Percentiles rank a stretch among this genome's conserved stretches.
Evolutionary conservation across 1,284 basidiomycete genomes (phyloP).

Genomic region (Anthracocystis panici-leucophaei): DNA sequence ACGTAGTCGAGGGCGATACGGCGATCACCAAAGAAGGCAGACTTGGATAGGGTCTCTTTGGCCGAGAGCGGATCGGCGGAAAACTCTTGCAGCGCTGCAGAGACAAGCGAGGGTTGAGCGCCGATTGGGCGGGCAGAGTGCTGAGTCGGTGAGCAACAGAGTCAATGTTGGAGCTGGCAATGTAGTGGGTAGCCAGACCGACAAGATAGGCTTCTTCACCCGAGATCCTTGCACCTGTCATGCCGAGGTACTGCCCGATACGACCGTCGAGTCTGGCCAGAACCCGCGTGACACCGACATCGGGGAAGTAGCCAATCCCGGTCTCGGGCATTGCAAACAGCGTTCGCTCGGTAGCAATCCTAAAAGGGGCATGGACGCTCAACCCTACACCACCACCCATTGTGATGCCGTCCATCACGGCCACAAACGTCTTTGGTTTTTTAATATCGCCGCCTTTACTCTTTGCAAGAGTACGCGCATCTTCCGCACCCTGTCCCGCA

Average conservation of each 20-base stretch:
- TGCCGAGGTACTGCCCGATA: constrained; percentile 90
- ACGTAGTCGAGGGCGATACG: constrained; percentile 64
- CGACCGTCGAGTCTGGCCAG: constrained; percentile 90
- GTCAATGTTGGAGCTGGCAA: constrained; percentile 53
- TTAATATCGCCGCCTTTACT: constrained; percentile 42
- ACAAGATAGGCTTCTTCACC: constrained; percentile 65
- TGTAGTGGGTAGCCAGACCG: constrained; percentile 66
- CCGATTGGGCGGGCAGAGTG: constrained; percentile 49
- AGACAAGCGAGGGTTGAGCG: constrained; percentile 43
- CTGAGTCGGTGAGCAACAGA: constrained; percentile 53
- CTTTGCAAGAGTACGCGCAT: constrained; percentile 33
- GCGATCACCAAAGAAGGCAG: constrained; percentile 58
- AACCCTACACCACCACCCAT: constrained; percentile 98
- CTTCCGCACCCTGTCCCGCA: constrained; percentile 35
- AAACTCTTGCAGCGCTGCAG: constrained; percentile 57
- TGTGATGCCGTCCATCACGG: constrained; percentile 76
- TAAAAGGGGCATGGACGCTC: constrained; percentile 86
- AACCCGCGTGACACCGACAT: constrained; percentile 92
- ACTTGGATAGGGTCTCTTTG: constrained; percentile 41
- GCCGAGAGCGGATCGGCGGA: constrained; percentile 52
- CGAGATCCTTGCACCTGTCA: constrained; percentile 76
- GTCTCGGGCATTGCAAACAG: constrained; percentile 83
- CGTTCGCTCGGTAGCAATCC: constrained; percentile 94
- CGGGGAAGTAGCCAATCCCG: constrained; percentile 74
- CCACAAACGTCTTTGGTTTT: constrained; percentile 81